Base-by-base conservation (phyloP, 2,329 filamentous ascomycete species). In the Cercospora citrullina region DNA sequence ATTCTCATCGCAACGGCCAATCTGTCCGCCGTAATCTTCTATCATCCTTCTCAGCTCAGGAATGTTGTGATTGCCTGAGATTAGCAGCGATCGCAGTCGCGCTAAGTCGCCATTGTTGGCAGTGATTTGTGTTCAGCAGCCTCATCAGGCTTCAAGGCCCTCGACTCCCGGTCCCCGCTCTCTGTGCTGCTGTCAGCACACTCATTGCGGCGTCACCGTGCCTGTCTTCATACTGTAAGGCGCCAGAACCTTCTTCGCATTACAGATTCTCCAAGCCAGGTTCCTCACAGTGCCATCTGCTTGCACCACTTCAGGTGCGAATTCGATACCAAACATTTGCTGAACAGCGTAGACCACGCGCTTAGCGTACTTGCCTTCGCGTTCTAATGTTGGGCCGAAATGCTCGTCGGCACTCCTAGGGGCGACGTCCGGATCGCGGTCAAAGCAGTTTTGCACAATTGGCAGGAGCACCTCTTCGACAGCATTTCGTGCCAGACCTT, bases 311-410 rank as follows among this genome's bases (percentile, higher is more conserved):
- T 93, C 92, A 0, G 94, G 90, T 1, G 95, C 92, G 77, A 99
- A 94, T 79, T 99, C 95, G 68, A 99, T 91, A 62, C 94, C 95
- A 78, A 99, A 91, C 93, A 97, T 97, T 78, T 96, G 91, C 71
- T 92, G 91, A 30, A 99, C 92, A 4, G 94, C 95, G 79, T 96
- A 98, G 0, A 98, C 94, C 10, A 98, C 91, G 51, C 95, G 84
- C 79, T 89, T 92, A 0, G 94, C 91, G 75, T 93, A 98, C 79
- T 96, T 97, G 71, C 90, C 88, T 72, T 97, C 91, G 26, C 93
- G 85, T 76, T 97, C 93, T 1, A 97, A 91, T 48, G 94, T 84
- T 59, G 88, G 88, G 0, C 95, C 95, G 78, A 97, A 99, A 2
- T 87, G 83, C 77, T 98, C 94, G 9, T 94, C 90, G 0, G 88